Conservation (phyloP, 176 grass and related monocot genomes). For the Phyllostachys edulis region DNA sequence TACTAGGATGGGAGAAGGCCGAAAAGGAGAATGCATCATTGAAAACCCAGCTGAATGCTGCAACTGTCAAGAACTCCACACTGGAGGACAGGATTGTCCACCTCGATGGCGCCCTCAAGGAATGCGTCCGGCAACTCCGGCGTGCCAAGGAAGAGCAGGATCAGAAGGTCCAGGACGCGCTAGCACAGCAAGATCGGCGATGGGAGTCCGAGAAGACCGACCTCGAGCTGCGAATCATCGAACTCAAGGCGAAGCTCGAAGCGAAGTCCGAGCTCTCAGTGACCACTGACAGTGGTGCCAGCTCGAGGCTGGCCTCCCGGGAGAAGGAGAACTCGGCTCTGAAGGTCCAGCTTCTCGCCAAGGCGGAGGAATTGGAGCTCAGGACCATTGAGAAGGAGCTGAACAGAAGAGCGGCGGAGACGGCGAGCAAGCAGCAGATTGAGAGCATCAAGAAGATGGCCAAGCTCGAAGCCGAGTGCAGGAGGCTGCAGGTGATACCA, state of each 20-base stretch:
- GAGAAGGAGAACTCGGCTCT: constrained; percentile 75
- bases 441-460: constrained; percentile 73
- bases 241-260: constrained; percentile 74
- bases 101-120: constrained; percentile 82
- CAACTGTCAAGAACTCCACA: constrained; percentile 50
- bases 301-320: constrained; percentile 47
- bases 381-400: constrained; percentile 75
- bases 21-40: constrained; percentile 65
- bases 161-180: constrained; percentile 50
- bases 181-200: constrained; percentile 48
- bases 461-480: constrained; percentile 76
- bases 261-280: constrained; percentile 53
- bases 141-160: constrained; percentile 67
- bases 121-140: constrained; percentile 82
- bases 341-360: constrained; percentile 48
- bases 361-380: constrained; percentile 45
- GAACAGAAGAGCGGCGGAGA: constrained; percentile 73
- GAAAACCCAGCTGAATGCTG: constrained; percentile 61
- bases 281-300: constrained; percentile 30
- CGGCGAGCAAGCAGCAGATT: constrained; percentile 82
- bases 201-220: constrained; percentile 70
- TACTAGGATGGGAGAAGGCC: constrained; percentile 88
- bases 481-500: constrained; percentile 46
- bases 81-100: constrained; percentile 70
- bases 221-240: constrained; percentile 58